Conservation (phyloP, 345 rosid species). For the Psidium guajava region DNA sequence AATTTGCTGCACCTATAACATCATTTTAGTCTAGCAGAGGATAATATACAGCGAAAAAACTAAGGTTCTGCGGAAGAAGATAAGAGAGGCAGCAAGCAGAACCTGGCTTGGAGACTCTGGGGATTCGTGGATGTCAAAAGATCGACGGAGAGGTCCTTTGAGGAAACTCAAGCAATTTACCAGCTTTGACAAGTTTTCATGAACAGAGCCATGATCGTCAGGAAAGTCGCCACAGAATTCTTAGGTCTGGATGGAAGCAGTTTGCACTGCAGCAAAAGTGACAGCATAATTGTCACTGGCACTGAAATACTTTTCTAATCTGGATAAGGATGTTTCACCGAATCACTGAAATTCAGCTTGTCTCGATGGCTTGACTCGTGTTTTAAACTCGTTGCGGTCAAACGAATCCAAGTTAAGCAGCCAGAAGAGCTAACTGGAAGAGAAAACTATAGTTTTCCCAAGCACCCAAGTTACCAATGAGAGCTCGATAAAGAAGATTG, state of each 20-base stretch:
- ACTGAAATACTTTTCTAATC: not conserved
- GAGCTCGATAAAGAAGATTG: slow-evolving; percentile 82
- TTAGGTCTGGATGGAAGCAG: not conserved
- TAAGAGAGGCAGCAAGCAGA: not conserved
- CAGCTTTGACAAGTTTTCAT: not conserved
- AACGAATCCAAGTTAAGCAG: not conserved
- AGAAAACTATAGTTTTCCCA: slow-evolving; percentile 52
- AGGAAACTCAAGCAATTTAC: not conserved
- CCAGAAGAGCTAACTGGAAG: slow-evolving; percentile 1
- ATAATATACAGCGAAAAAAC: not conserved
- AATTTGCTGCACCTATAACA: not conserved
- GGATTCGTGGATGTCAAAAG: not conserved
- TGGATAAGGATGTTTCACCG: not conserved
- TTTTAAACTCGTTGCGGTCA: not conserved
- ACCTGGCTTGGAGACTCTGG: not conserved
- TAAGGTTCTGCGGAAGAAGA: not conserved
- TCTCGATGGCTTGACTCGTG: not conserved
- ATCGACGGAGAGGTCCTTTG: not conserved
- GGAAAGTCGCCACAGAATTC: not conserved
- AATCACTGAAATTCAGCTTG: not conserved
- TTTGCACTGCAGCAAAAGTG: not conserved
- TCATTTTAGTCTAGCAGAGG: not conserved
- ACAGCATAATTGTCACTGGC: not conserved
- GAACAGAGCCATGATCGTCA: not conserved
- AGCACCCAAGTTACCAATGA: slow-evolving; percentile 67